These are phyloP conservation scores for Craspedostauros australis DNA, from an alignment of 108 stramenopile genomes.

Conservation along the genomic window DNA sequence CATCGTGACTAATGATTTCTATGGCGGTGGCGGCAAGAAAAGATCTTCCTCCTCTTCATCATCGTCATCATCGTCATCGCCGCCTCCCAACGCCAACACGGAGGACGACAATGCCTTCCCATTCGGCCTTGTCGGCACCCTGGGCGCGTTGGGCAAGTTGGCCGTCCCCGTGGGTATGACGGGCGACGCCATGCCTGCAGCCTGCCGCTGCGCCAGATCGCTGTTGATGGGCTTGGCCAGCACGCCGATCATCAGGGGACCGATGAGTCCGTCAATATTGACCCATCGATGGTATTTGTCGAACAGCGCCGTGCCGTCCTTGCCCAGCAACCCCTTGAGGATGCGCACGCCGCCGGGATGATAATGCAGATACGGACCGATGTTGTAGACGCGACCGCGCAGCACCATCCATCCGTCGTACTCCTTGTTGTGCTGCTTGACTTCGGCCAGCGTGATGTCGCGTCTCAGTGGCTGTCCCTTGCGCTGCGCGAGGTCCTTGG, in stretches of 20 bases:
- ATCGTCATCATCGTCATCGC: too few relatives aligned
- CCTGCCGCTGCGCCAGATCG: background rate
- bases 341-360: slow-evolving; percentile 91
- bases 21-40: too few relatives aligned
- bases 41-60: too few relatives aligned
- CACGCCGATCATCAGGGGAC: slow-evolving; percentile 31
- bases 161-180: too few relatives aligned
- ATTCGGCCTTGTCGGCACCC: too few relatives aligned
- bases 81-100: too few relatives aligned
- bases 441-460: slow-evolving; percentile 54
- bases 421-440: slow-evolving; percentile 49
- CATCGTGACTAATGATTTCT: too few relatives aligned
- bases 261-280: slow-evolving; percentile 60
- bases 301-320: slow-evolving; percentile 81
- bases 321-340: slow-evolving; percentile 65
- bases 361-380: slow-evolving; percentile 89
- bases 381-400: slow-evolving; percentile 85
- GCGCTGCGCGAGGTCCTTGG: slow-evolving; percentile 65
- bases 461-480: slow-evolving; percentile 50
- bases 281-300: slow-evolving; percentile 91
- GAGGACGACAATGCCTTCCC: too few relatives aligned
- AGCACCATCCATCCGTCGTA: slow-evolving; percentile 90
- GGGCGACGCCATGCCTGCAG: too few relatives aligned
- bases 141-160: too few relatives aligned
- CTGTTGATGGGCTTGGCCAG: background rate